Base-by-base conservation (phyloP, 805 yeast genomes). In the Naumovozyma baii region DNA sequence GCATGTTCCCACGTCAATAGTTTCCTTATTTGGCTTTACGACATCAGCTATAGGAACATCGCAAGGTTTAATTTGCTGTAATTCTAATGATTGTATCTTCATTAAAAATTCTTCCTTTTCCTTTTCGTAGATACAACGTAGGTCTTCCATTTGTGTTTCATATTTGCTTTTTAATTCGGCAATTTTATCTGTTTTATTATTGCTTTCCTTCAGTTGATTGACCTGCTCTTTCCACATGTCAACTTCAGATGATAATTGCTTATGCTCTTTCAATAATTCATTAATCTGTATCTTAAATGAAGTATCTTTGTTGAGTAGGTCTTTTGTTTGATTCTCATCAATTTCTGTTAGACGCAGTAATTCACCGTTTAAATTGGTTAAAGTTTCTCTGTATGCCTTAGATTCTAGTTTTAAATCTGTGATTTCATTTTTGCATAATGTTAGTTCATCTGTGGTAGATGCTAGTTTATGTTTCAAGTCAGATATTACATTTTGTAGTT, bases 381-480 rank as follows among this genome's bases (percentile, higher is more conserved):
- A 33, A 0, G 61, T 52, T 42, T 60, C 64, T 32, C 46, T 50
- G 34, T 53, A 59, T 3, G 62, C 61, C 22, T 42, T 43, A n/a
- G 38, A 41, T 33, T 59, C 64, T 8, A 57, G 35, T 16, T 47
- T 47, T 18, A 52, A 22, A 42, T 57, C 57, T 13, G 47, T 37
- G 33, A 15, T 16, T 22, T 38, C 3, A 12, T 29, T n/a, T 8
- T 8, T n/a, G 5, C 15, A 5, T 14, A n/a, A 9, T 8, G 31
- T 29, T 9, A 29, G 35, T 20, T 37, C 34, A 31, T 7, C 39
- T 15, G 9, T 39, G 17, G 42, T 29, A 2, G 34, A 25, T 2
- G 39, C 33, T 19, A 45, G 28, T 2, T 35, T 34, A 10, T 37
- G 38, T 19, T 49, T 42, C n/a, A 49, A 13, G 4, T 38, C 31